Evolutionary conservation across 352 stramenopile species (phyloP).

Genomic region (Globisporangium nodosum): DNA sequence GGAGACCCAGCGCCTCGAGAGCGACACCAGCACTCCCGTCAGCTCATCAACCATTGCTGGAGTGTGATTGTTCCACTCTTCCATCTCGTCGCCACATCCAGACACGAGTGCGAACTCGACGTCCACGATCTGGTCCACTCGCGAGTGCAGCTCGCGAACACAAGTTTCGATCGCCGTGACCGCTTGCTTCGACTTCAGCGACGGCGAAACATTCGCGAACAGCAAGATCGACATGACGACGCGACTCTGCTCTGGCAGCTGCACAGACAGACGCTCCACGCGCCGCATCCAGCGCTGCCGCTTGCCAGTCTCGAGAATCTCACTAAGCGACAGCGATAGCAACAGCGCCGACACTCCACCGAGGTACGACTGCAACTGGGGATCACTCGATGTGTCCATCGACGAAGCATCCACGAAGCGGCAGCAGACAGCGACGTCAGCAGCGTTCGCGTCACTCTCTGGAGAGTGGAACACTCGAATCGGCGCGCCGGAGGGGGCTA

Average conservation of each 20-base stretch:
- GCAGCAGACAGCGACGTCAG: conserved; percentile 43
- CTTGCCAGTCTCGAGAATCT: conserved; percentile 24
- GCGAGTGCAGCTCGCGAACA: conserved; percentile 21
- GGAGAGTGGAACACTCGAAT: conserved; percentile 15
- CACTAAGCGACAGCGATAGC: conserved; percentile 47
- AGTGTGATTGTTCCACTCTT: neutral
- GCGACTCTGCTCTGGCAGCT: conserved; percentile 24
- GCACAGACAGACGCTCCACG: conserved; percentile 25
- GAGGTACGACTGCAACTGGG: conserved; percentile 23
- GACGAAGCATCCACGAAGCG: conserved; percentile 48
- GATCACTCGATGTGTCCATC: conserved; percentile 5
- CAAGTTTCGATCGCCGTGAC: conserved; percentile 22
- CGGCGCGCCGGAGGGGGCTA: conserved; percentile 16
- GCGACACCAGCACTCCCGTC: conserved; percentile 17
- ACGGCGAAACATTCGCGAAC: conserved; percentile 27
- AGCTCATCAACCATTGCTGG: conserved; percentile 17
- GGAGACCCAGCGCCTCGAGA: conserved; percentile 4
- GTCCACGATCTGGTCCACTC: conserved; percentile 16
- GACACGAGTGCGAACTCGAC: conserved; percentile 13
- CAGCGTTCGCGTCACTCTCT: neutral
- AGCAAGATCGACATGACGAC: conserved; percentile 37
- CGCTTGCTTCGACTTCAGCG: conserved; percentile 8
- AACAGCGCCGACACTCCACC: conserved; percentile 44
- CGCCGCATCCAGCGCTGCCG: conserved; percentile 36
- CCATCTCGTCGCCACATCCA: neutral